Conservation (phyloP, 164 flowering plant species). For the Macadamia tetraphylla region DNA sequence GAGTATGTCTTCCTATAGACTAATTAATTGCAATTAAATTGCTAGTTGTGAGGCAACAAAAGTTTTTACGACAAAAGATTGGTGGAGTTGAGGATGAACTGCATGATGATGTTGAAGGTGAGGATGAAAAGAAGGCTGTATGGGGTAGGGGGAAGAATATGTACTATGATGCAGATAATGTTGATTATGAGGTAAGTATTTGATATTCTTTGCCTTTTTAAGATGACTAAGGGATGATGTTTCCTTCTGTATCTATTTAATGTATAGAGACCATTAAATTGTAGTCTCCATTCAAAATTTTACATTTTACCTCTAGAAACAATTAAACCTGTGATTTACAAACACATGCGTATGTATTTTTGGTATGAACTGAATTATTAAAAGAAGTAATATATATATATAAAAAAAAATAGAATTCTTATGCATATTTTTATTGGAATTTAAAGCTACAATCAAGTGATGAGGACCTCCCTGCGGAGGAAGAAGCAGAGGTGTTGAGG, state of each 20-base stretch:
- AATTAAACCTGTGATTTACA: not conserved
- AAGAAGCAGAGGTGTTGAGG: conserved; percentile 61
- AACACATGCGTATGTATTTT: not conserved
- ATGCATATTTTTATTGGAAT: conserved; percentile 5
- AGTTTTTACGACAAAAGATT: conserved; percentile 41
- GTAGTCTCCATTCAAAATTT: not conserved
- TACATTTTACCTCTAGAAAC: not conserved
- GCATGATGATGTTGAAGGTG: conserved; percentile 61
- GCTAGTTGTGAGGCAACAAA: conserved; percentile 57
- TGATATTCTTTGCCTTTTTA: not conserved
- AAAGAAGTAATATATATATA: too few relatives aligned
- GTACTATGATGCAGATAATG: conserved; percentile 53
- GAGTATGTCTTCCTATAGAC: not conserved
- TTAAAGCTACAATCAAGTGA: conserved; percentile 60
- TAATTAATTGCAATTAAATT: not conserved
- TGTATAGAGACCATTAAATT: not conserved
- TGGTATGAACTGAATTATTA: too few relatives aligned
- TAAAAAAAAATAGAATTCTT: not conserved
- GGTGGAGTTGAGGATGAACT: conserved; percentile 83
- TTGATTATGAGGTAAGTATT: conserved; percentile 52
- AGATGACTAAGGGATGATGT: not conserved
- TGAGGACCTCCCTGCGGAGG: conserved; percentile 58
- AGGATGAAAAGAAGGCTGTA: conserved; percentile 27
- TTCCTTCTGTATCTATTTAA: not conserved
- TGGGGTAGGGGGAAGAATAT: conserved; percentile 42